phyloP scores from a whole-genome alignment of 495 filamentous ascomycete species.

The Penicillium bovifimosum region DNA sequence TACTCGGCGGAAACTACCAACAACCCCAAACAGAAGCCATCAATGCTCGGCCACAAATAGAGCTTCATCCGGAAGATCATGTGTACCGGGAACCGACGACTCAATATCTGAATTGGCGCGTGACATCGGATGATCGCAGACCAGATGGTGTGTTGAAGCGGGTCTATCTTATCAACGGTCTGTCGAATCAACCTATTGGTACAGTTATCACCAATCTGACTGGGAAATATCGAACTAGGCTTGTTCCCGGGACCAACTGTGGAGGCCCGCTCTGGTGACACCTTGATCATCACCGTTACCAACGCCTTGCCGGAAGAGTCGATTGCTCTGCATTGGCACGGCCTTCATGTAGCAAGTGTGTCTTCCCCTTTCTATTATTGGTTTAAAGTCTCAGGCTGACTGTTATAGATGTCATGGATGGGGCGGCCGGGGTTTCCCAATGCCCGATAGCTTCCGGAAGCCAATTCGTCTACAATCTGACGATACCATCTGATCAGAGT shows the following conservation, averaged over 20 bases:
- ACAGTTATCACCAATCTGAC: neutral
- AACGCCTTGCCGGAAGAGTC: constrained; percentile 64
- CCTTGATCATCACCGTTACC: constrained; percentile 60
- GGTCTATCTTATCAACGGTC: constrained; percentile 37
- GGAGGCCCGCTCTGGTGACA: constrained; percentile 53
- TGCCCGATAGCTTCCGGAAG: constrained; percentile 59
- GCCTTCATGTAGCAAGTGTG: constrained; percentile 61
- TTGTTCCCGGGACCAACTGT: constrained; percentile 37
- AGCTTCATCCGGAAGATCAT: constrained; percentile 39
- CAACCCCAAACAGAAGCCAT: neutral
- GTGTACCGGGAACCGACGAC: constrained; percentile 26
- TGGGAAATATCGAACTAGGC: constrained; percentile 13
- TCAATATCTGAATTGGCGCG: constrained; percentile 30
- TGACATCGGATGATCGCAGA: constrained; percentile 26
- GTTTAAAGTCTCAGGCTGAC: neutral
- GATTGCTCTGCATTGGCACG: constrained; percentile 75
- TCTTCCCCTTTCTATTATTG: neutral
- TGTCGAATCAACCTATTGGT: neutral
- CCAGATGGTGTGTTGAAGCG: constrained; percentile 41
- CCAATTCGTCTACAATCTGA: constrained; percentile 70
- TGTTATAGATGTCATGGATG: constrained; percentile 59
- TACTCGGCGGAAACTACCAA: neutral
- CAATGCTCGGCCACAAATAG: constrained; percentile 21
- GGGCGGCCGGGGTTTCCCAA: constrained; percentile 60
- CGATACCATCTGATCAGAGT: constrained; percentile 62